Evolutionary conservation across 164 flowering plant genomes (phyloP).

Genomic region (Houttuynia cordata): DNA sequence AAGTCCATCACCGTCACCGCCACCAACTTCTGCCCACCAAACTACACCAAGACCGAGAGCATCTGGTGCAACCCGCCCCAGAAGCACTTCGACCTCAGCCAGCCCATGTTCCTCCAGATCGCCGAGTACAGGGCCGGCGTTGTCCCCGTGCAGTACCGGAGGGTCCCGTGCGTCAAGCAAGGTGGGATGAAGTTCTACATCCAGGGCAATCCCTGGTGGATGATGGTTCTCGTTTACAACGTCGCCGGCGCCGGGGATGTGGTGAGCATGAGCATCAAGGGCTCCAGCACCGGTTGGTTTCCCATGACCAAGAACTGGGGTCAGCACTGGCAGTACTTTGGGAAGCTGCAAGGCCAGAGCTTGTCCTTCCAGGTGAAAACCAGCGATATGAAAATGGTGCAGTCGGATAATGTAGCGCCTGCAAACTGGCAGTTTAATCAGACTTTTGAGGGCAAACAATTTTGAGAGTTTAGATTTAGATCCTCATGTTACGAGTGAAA

Average conservation of each 20-base stretch:
- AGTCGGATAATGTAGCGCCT: slow-evolving; percentile 21
- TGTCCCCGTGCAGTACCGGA: slow-evolving; percentile 8
- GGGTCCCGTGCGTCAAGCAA: slow-evolving; percentile 15
- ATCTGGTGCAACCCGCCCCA: slow-evolving; percentile 11
- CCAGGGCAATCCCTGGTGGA: slow-evolving; percentile 30
- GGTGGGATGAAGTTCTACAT: slow-evolving; percentile 39
- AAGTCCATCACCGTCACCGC: slow-evolving; percentile 8
- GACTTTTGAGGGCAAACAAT: slow-evolving; percentile 21
- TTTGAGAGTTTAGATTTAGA: neutral
- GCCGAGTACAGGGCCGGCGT: slow-evolving; percentile 13
- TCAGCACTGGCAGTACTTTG: slow-evolving; percentile 25
- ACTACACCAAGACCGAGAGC: slow-evolving; percentile 11
- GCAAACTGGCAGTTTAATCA: slow-evolving; percentile 26
- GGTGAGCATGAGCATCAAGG: slow-evolving; percentile 18
- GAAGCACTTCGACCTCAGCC: slow-evolving; percentile 15
- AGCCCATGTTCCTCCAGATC: slow-evolving; percentile 14
- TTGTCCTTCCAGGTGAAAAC: slow-evolving; percentile 31
- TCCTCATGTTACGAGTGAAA: too few species aligned
- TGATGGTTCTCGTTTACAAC: slow-evolving; percentile 23
- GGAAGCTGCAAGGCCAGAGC: slow-evolving; percentile 15
- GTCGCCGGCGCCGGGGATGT: slow-evolving; percentile 39
- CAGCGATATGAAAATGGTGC: slow-evolving; percentile 15
- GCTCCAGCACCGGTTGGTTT: slow-evolving; percentile 13
- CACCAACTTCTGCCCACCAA: slow-evolving; percentile 11
- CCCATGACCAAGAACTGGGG: slow-evolving; percentile 40